These are phyloP conservation scores for Plasmodium ovale DNA, from an alignment of 169 alveolate genomes.

Conservation along the genomic window DNA sequence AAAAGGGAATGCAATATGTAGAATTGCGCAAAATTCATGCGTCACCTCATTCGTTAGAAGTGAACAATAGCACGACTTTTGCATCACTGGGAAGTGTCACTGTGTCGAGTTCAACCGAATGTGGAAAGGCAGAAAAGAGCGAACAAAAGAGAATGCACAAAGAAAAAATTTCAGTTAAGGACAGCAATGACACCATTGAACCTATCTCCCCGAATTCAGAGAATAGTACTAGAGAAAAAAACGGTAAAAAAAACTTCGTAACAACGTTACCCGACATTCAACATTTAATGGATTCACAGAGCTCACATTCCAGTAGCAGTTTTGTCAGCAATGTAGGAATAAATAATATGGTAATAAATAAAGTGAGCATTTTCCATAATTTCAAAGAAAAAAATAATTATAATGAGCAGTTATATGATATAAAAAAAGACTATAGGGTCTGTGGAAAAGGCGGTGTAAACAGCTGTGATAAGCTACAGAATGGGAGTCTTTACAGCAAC, in stretches of 20 bases:
- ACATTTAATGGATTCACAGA: background rate
- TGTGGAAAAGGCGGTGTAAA: background rate
- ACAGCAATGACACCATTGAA: background rate
- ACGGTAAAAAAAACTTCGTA: background rate
- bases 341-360: constrained; percentile 73
- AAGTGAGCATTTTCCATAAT: constrained; percentile 24
- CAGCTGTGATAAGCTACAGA: background rate
- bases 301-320: constrained; percentile 3
- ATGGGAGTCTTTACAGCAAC: background rate
- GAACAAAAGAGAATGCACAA: background rate
- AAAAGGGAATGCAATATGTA: background rate
- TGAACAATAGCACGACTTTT: background rate
- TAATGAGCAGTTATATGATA: background rate
- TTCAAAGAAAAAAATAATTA: constrained; percentile 8
- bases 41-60: constrained; percentile 3
- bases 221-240: background rate
- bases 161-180: background rate
- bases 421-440: background rate
- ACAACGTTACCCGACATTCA: background rate
- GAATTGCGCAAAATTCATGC: constrained; percentile 5
- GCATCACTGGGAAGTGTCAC: background rate
- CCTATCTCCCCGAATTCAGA: background rate
- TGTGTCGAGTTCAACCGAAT: background rate
- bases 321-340: constrained; percentile 48
- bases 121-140: background rate